These are phyloP conservation scores for Colletotrichum siamense DNA, from an alignment of 2,329 filamentous ascomycete genomes.

Conservation along the genomic window DNA sequence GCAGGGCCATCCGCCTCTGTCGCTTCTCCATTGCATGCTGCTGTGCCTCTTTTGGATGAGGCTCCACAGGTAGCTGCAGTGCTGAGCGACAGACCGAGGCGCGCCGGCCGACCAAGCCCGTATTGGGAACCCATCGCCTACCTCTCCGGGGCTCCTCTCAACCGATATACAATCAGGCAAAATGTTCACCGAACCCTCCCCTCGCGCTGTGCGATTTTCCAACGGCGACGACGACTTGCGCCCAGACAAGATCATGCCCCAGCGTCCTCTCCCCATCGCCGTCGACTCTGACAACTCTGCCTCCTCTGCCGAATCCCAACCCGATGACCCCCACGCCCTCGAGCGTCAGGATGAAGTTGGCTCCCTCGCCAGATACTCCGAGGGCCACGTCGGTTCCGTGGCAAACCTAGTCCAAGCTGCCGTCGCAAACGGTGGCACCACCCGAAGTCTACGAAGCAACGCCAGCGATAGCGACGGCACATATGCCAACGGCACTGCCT, in stretches of 20 bases:
- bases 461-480: constrained; percentile 25
- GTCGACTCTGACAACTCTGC: constrained; percentile 55
- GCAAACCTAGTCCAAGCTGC: constrained; percentile 38
- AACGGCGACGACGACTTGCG: constrained; percentile 50
- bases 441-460: constrained; percentile 24
- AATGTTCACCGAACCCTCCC: constrained; percentile 51
- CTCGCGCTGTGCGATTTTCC: constrained; percentile 63
- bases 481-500: constrained; percentile 31
- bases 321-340: constrained; percentile 48
- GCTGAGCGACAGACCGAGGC: constrained; percentile 17
- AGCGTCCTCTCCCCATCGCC: constrained; percentile 37
- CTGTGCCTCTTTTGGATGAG: constrained; percentile 19
- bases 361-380: constrained; percentile 48
- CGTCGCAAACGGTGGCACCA: constrained; percentile 18
- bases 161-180: constrained; percentile 7
- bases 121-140: constrained; percentile 5
- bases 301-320: constrained; percentile 50
- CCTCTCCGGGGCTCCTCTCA: neutral
- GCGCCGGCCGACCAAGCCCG: constrained; percentile 7
- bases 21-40: constrained; percentile 15
- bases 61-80: constrained; percentile 18
- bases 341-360: constrained; percentile 57
- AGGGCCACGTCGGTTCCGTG: constrained; percentile 46
- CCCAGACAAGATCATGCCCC: constrained; percentile 46
- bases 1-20: constrained; percentile 3